Conservation (phyloP, 768 basidiomycete genomes). For the Plicaturopsis crispa region DNA sequence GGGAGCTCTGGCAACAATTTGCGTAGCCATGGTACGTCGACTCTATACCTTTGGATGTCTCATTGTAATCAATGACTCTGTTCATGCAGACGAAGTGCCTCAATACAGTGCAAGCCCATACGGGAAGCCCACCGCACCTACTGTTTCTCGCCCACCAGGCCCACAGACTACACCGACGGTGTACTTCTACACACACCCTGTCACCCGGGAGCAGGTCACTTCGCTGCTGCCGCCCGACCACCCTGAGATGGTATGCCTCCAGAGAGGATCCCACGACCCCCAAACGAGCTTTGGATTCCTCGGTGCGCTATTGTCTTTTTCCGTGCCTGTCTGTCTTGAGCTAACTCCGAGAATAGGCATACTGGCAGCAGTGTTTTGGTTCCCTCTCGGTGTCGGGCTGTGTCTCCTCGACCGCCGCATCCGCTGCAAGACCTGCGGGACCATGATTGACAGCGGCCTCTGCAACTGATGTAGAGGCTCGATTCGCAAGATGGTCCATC, state of each 20-base stretch:
- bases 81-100: too few species aligned
- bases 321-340: not conserved
- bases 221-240: slow-evolving; percentile 70
- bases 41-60: too few species aligned
- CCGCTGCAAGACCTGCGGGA: slow-evolving; percentile 48
- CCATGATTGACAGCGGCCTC: slow-evolving; percentile 29
- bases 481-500: too few species aligned
- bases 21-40: too few species aligned
- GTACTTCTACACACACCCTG: slow-evolving; percentile 63
- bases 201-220: slow-evolving; percentile 46
- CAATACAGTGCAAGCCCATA: too few species aligned
- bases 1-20: too few species aligned
- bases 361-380: slow-evolving; percentile 81
- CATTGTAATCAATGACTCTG: too few species aligned
- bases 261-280: slow-evolving; percentile 59
- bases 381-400: slow-evolving; percentile 73
- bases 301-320: slow-evolving; percentile 35
- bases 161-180: slow-evolving; percentile 35
- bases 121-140: too few species aligned
- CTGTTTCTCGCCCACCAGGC: not conserved
- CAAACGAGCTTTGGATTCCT: slow-evolving; percentile 63
- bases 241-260: slow-evolving; percentile 83
- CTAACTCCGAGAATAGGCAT: slow-evolving; percentile 38
- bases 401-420: slow-evolving; percentile 72
- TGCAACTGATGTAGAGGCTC: too few species aligned